A percentile compares a stretch with the other conserved stretches of the same genome.
Conservation (phyloP, 129 eudicot genomes). For the Smallanthus sonchifolius region DNA sequence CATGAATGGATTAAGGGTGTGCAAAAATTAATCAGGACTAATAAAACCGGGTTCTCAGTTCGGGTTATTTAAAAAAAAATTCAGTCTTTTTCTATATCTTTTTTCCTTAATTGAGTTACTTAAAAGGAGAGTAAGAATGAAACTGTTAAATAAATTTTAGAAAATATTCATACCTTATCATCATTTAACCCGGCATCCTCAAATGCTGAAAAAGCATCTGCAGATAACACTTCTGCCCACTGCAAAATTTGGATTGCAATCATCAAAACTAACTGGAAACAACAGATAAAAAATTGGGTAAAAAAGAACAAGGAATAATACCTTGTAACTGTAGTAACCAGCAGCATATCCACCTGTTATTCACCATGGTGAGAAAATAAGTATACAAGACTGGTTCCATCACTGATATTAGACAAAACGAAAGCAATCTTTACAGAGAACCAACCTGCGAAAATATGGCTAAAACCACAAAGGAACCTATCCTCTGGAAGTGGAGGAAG, state of each 20-base stretch:
- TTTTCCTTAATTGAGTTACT: background rate
- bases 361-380: background rate
- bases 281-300: background rate
- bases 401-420: background rate
- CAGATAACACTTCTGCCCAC: conserved; percentile 97
- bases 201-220: conserved; percentile 93
- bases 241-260: background rate
- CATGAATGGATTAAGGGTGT: background rate
- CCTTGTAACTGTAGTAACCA: conserved; percentile 99
- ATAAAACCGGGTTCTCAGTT: background rate
- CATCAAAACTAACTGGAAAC: background rate
- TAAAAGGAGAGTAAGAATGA: background rate
- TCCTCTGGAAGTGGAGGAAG: conserved; percentile 83
- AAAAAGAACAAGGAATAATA: conserved; percentile 4
- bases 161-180: conserved; percentile 44
- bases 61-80: background rate
- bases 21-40: background rate
- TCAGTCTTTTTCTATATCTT: background rate
- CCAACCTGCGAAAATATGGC: conserved; percentile 89
- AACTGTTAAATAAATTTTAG: background rate
- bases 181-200: conserved; percentile 82
- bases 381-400: background rate
- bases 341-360: conserved; percentile 90
- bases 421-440: background rate
- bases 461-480: conserved; percentile 84